Conservation (phyloP, 2,329 filamentous ascomycete species). For the Curvularia verruculosa region DNA sequence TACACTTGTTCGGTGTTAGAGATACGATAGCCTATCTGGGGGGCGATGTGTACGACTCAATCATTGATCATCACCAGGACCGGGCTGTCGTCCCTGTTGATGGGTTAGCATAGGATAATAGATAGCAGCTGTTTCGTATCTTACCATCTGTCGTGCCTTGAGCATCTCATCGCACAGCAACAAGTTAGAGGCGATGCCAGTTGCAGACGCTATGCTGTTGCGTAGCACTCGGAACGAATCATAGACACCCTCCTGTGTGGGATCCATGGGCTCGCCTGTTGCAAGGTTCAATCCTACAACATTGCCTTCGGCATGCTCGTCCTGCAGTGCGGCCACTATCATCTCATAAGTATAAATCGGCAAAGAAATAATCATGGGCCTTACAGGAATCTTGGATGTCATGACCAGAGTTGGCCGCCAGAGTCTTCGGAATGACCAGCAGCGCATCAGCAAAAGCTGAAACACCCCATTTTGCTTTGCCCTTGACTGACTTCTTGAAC, state of each 20-base stretch:
- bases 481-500: conserved; percentile 90
- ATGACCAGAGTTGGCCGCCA: conserved; percentile 93
- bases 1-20: neutral
- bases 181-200: conserved; percentile 93
- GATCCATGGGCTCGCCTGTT: conserved; percentile 93
- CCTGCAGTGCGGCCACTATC: conserved; percentile 81
- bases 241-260: conserved; percentile 87
- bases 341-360: conserved; percentile 20
- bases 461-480: conserved; percentile 96
- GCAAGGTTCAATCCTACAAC: conserved; percentile 84
- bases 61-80: conserved; percentile 30
- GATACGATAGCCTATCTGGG: conserved; percentile 2
- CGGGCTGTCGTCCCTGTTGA: conserved; percentile 40
- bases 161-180: conserved; percentile 95
- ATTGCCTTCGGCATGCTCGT: conserved; percentile 83
- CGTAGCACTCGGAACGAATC: conserved; percentile 95
- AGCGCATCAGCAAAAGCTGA: conserved; percentile 94
- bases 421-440: conserved; percentile 93
- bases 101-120: conserved; percentile 7
- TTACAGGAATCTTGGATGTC: conserved; percentile 94
- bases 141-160: conserved; percentile 93
- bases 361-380: conserved; percentile 47
- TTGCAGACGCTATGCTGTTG: conserved; percentile 91
- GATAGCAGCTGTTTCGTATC: neutral
- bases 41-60: neutral